Evolutionary conservation across 306 rosid species (phyloP).

Genomic region (Cucurbita ficifolia): DNA sequence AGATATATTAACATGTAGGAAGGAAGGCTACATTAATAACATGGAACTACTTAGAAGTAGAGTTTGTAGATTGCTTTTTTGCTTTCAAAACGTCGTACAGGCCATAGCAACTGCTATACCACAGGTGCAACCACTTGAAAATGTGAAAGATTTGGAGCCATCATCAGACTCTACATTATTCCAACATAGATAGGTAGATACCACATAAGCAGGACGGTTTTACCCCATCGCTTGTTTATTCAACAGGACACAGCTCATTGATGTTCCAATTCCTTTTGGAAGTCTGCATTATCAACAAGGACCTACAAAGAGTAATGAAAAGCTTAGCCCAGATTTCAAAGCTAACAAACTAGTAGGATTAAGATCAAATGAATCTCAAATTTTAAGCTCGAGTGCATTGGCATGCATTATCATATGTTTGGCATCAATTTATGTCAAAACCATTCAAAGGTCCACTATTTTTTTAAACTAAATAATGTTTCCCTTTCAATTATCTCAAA

Average conservation of each 20-base stretch:
- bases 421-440: not conserved
- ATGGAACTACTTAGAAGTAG: not conserved
- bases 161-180: not conserved
- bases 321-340: not conserved
- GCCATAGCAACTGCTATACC: not conserved
- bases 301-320: slow-evolving; percentile 35
- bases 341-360: not conserved
- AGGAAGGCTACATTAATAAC: not conserved
- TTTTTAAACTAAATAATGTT: not conserved
- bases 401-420: not conserved
- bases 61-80: not conserved
- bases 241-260: slow-evolving; percentile 12
- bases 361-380: not conserved
- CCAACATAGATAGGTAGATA: not conserved
- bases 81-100: not conserved
- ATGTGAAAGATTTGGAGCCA: not conserved
- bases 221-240: not conserved
- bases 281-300: slow-evolving; percentile 76
- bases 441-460: not conserved
- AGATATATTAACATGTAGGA: not conserved
- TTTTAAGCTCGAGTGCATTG: not conserved
- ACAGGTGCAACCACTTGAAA: not conserved
- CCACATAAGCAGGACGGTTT: not conserved
- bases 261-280: slow-evolving; percentile 77
- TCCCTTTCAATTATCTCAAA: not conserved